A percentile compares a stretch with the other conserved stretches of the same genome.
These are phyloP conservation scores for Suillus sp. DNA, from an alignment of 768 basidiomycete species.

Conservation along the genomic window DNA sequence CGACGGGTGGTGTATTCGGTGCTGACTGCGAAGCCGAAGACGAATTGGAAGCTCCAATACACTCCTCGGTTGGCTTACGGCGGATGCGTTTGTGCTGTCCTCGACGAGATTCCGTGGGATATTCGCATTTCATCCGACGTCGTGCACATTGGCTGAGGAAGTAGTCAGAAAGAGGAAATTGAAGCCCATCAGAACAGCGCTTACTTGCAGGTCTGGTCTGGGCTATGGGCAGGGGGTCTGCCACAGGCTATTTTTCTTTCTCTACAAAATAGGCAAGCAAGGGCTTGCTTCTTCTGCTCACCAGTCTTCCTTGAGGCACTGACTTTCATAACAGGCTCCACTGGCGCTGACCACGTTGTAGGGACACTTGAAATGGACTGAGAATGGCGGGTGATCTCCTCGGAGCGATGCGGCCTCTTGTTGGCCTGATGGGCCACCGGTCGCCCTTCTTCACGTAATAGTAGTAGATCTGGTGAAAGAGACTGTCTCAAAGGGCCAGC, in stretches of 20 bases:
- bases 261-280: slow-evolving; percentile 51
- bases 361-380: slow-evolving; percentile 22
- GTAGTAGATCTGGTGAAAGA: slow-evolving; percentile 22
- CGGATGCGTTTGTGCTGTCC: slow-evolving; percentile 47
- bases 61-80: slow-evolving; percentile 30
- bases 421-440: slow-evolving; percentile 24
- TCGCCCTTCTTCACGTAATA: slow-evolving; percentile 30
- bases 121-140: slow-evolving; percentile 46
- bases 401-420: slow-evolving; percentile 33
- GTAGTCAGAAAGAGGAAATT: slow-evolving; percentile 22
- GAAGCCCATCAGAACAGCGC: slow-evolving; percentile 21
- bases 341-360: slow-evolving; percentile 37
- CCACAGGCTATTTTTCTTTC: slow-evolving; percentile 55
- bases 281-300: slow-evolving; percentile 46
- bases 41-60: slow-evolving; percentile 20
- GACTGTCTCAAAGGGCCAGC: slow-evolving; percentile 6
- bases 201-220: slow-evolving; percentile 49
- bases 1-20: slow-evolving; percentile 2
- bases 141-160: slow-evolving; percentile 47
- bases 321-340: slow-evolving; percentile 33
- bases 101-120: slow-evolving; percentile 51
- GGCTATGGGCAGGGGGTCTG: slow-evolving; percentile 39
- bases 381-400: slow-evolving; percentile 34
- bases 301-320: slow-evolving; percentile 34
- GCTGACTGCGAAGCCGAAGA: slow-evolving; percentile 3